Percentiles rank a stretch among this genome's conserved stretches.
These are phyloP conservation scores for Abrus pulchellus DNA, from an alignment of 306 rosid genomes.

Conservation along the genomic window DNA sequence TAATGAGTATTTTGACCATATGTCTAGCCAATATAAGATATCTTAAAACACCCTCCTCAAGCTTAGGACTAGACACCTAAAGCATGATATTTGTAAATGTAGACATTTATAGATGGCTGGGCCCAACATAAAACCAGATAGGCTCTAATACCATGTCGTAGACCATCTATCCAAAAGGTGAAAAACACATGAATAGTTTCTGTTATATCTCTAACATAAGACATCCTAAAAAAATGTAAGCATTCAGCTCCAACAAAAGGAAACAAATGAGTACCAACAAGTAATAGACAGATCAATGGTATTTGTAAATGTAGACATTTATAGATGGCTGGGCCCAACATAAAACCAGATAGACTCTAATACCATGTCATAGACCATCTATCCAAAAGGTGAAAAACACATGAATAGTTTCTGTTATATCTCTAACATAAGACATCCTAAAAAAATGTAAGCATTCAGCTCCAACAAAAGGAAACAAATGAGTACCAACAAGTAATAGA, in stretches of 20 bases:
- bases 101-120: not conserved
- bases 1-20: conserved; percentile 4
- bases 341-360: not conserved
- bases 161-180: not conserved
- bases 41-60: not conserved
- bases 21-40: not conserved
- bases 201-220: not conserved
- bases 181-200: not conserved
- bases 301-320: not conserved
- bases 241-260: conserved; percentile 30
- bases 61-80: not conserved
- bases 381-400: not conserved
- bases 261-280: conserved; percentile 20
- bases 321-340: not conserved
- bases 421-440: conserved; percentile 1
- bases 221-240: conserved; percentile 19
- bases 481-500: conserved; percentile 26
- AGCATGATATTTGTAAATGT: not conserved
- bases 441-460: conserved; percentile 12
- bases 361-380: not conserved
- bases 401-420: not conserved
- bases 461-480: conserved; percentile 29
- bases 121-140: not conserved
- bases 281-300: conserved; percentile 11
- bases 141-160: not conserved